phyloP scores from a whole-genome alignment of 2,329 filamentous ascomycete species.

The Rhynchosporium secalis region DNA sequence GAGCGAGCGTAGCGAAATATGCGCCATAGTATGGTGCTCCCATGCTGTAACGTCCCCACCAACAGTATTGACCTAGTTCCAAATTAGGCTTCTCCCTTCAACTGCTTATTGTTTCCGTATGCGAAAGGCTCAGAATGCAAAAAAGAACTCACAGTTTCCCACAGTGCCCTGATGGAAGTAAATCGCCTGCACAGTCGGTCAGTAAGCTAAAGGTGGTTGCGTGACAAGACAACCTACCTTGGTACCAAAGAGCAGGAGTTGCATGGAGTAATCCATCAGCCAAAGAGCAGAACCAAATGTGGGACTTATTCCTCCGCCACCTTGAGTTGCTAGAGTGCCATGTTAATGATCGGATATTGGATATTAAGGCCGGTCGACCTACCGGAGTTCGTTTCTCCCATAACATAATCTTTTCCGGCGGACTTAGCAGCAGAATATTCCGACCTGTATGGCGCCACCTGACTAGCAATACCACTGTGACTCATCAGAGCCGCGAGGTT shows the following conservation, averaged over 20 bases:
- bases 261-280: slow-evolving; percentile 37
- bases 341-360: too few relatives aligned
- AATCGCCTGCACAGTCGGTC: slow-evolving; percentile 16
- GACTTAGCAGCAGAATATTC: slow-evolving; percentile 32
- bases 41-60: slow-evolving; percentile 34
- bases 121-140: too few relatives aligned
- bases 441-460: slow-evolving; percentile 27
- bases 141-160: slow-evolving; percentile 13
- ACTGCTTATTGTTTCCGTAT: too few relatives aligned
- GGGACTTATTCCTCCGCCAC: slow-evolving; percentile 33
- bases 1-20: slow-evolving; percentile 31
- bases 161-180: slow-evolving; percentile 39
- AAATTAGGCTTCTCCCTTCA: too few relatives aligned
- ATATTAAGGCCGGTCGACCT: too few relatives aligned
- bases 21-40: slow-evolving; percentile 38
- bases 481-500: slow-evolving; percentile 34
- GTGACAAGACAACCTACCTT: too few relatives aligned
- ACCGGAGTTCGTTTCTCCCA: slow-evolving; percentile 39
- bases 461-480: slow-evolving; percentile 32
- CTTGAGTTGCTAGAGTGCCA: slow-evolving; percentile 2
- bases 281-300: slow-evolving; percentile 36
- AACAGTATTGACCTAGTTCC: slow-evolving; percentile 39
- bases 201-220: too few relatives aligned
- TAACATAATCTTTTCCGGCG: slow-evolving; percentile 35
- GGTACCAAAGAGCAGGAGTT: neutral